Evolutionary conservation across 2,329 filamentous ascomycete genomes (phyloP).

Genomic region (Ceratocystis harringtonii): DNA sequence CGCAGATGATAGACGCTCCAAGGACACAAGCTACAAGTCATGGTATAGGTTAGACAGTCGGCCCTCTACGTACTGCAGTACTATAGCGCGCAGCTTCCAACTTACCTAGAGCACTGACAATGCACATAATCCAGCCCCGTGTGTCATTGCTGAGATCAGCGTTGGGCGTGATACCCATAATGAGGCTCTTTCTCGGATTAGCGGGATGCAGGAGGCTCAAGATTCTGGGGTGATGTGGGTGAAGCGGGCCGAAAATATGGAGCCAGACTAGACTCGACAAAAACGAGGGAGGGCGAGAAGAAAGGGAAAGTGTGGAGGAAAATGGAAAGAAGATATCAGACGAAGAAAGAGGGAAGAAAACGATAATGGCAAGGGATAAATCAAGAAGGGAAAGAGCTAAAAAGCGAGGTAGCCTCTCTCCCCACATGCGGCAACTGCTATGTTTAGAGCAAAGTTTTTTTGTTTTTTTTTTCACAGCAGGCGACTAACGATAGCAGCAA

Average conservation of each 20-base stretch:
- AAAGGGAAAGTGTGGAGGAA: neutral
- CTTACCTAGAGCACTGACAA: conserved; percentile 61
- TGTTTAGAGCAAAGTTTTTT: neutral
- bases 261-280: neutral
- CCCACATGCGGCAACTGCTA: neutral
- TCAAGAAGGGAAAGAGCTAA: neutral
- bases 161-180: neutral
- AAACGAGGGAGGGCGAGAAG: neutral
- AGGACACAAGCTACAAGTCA: conserved; percentile 43
- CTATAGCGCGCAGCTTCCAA: conserved; percentile 16
- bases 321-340: neutral
- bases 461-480: neutral
- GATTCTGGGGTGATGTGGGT: neutral
- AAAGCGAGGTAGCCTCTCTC: neutral
- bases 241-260: neutral
- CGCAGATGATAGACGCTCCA: conserved; percentile 72
- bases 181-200: neutral
- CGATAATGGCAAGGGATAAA: neutral
- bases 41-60: neutral
- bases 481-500: neutral
- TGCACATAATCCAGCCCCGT: conserved; percentile 82
- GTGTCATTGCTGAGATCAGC: conserved; percentile 56
- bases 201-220: neutral
- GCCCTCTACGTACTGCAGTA: no score
- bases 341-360: neutral